phyloP scores from a whole-genome alignment of 352 stramenopile species.

The Pythium oligandrum region DNA sequence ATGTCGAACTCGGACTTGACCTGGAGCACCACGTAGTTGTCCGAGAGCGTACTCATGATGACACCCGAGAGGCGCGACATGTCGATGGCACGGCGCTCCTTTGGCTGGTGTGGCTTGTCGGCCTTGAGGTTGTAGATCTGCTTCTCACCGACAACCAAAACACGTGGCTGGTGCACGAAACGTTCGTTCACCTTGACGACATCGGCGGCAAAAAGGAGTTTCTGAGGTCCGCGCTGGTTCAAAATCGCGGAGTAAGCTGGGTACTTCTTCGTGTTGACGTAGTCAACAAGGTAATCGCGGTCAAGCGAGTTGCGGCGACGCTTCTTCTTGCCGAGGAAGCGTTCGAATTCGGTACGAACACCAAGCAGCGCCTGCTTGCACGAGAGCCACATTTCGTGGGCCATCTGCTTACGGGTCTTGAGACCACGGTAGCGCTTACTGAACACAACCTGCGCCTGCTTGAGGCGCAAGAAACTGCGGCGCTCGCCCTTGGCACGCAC shows the following conservation, averaged over 20 bases:
- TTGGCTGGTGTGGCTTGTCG: slow-evolving; percentile 78
- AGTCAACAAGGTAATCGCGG: slow-evolving; percentile 67
- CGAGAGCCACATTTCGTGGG: slow-evolving; percentile 54
- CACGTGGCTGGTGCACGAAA: slow-evolving; percentile 70
- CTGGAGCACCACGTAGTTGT: slow-evolving; percentile 78
- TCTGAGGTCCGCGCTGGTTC: slow-evolving; percentile 48
- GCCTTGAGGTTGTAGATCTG: slow-evolving; percentile 84
- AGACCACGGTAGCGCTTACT: slow-evolving; percentile 73
- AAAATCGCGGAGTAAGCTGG: slow-evolving; percentile 59
- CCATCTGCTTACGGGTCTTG: slow-evolving; percentile 69
- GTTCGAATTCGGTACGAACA: slow-evolving; percentile 81
- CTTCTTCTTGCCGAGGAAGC: slow-evolving; percentile 83
- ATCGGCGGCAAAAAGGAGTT: slow-evolving; percentile 63
- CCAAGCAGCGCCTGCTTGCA: slow-evolving; percentile 72
- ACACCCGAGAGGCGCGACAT: slow-evolving; percentile 51
- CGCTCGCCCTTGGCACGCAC: slow-evolving; percentile 47
- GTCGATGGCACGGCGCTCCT: slow-evolving; percentile 72
- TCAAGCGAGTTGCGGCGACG: slow-evolving; percentile 76
- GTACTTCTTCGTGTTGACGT: slow-evolving; percentile 74
- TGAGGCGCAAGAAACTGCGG: slow-evolving; percentile 50
- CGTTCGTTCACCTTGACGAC: slow-evolving; percentile 84
- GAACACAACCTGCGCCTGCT: slow-evolving; percentile 63
- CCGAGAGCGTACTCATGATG: slow-evolving; percentile 69
- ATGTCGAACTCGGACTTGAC: slow-evolving; percentile 74
- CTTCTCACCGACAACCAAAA: slow-evolving; percentile 71